Base-by-base conservation (phyloP, 139 green algal species). In the Ulvella scutata region DNA sequence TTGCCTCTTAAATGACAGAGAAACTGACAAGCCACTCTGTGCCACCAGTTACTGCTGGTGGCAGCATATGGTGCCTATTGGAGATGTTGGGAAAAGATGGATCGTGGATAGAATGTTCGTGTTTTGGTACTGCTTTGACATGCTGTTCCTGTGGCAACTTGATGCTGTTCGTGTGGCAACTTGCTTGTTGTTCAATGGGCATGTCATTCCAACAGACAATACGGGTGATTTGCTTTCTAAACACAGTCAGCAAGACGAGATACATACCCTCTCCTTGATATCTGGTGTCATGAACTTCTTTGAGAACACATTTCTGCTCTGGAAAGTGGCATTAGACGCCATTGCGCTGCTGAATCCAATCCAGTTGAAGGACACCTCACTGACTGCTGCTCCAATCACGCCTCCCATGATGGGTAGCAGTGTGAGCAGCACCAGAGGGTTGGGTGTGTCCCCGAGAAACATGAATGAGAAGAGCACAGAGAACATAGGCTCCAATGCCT, bases 221-320 rank as follows among this genome's bases (percentile, higher is more conserved):
- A 75, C 36, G 74, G 61, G 28, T 9, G n/a, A 35, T n/a, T 7
- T 26, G 40, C 13, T 74, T 6, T 4, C 23, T 81, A 3, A 73
- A 6, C 13, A 7, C 73, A 21, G 1, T 36, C 35, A 33, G 59
- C 43, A 76, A 28, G 59, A 23, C 3, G 20, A 31, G 26, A 44
- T 59, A 33, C 38, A 38, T 37, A 26, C 59, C 21, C 9, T 34
- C 36, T 35, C 21, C 59, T 21, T 60, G 67, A 62, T 36, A 77
- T 88, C 92, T 67, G 84, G 86, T 43, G 78, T 81, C 94, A 99
- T 98, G 72, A 98, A 85, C 88, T 99, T 99, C 83, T 99, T 99
- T 77, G 79, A 92, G 36, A 99, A 85, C 60, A 99, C 95, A 78
- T 99, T 99, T 34, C 95, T 84, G 31, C 79, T 90, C 85, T 98